Evolutionary conservation across 2,329 filamentous ascomycete genomes (phyloP).

Genomic region (Phialemoniopsis sp.): DNA sequence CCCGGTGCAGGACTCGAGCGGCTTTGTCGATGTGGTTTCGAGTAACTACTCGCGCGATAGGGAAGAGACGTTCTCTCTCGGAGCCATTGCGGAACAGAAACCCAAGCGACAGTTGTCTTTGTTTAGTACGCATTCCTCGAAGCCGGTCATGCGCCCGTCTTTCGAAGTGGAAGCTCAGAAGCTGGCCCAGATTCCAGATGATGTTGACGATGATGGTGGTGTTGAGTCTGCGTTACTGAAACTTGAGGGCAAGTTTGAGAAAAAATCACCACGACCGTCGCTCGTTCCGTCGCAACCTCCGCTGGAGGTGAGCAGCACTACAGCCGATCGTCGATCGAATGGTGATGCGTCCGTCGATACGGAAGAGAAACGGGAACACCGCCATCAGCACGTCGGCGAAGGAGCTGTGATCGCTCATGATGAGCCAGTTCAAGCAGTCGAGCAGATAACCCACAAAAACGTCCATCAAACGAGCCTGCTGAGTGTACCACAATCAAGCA

Average conservation of each 20-base stretch:
- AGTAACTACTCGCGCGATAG: slow-evolving; percentile 36
- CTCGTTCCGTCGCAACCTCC: too few species aligned
- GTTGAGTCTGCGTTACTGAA: slow-evolving; percentile 91
- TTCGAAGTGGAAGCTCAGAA: slow-evolving; percentile 88
- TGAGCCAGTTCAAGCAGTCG: neutral
- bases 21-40: slow-evolving; percentile 38
- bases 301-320: too few species aligned
- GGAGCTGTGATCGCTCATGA: slow-evolving; percentile 18
- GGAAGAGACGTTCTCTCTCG: slow-evolving; percentile 50
- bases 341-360: slow-evolving; percentile 15
- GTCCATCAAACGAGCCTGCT: too few species aligned
- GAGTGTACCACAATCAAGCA: neutral
- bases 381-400: slow-evolving; percentile 38
- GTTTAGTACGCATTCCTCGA: slow-evolving; percentile 59
- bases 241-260: slow-evolving; percentile 80
- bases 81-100: slow-evolving; percentile 49
- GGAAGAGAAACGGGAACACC: slow-evolving; percentile 40
- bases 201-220: slow-evolving; percentile 73
- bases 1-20: slow-evolving; percentile 29
- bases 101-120: slow-evolving; percentile 45
- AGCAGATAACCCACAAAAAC: slow-evolving; percentile 1
- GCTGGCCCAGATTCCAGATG: slow-evolving; percentile 83
- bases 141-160: slow-evolving; percentile 63
- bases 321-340: neutral
- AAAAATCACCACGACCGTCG: slow-evolving; percentile 25